Base-by-base conservation (phyloP, 768 basidiomycete genomes). In the Tephrocybe sp. region DNA sequence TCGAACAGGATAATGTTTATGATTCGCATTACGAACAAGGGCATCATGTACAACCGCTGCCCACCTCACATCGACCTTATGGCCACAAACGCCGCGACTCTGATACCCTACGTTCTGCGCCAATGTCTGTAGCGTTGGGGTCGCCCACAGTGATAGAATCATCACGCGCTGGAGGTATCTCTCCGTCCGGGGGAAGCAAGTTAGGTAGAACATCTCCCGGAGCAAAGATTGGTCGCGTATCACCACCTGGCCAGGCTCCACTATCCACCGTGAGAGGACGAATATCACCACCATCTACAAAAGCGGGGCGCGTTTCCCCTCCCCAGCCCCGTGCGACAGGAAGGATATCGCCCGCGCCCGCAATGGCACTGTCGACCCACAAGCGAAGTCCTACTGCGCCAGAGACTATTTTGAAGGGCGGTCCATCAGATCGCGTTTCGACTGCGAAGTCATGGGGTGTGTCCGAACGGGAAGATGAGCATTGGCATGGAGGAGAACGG, bases 31-130 rank as follows among this genome's bases (percentile, higher is more conserved):
- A 51, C 19, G 42, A 55, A 3, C 39, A 42, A 47, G 48, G 54
- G 13, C 52, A 51, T 19, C 53, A 61, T 55, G 61, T 66, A 49
- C 56, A 69, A 38, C 69, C 70, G 43, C 60, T 72, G 51, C 65
- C 70, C 3, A 70, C 76, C 19, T 74, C 74, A 15, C 74, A 77
- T 51, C 59, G 54, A 54, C 54, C 52, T 55, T 71, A 75, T 56
- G 67, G 64, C 2, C 89, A 91, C 61, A 77, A 73, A 57, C 82
- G 89, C 42, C 79, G 82, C 22, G 88, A 90, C 49, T 90, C 89
- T 0, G 89, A 92, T 54, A 90, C 89, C 0, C 68, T 89, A 24
- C 86, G 84, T 37, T 78, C 73, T 6, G 63, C 69, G 12, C 71
- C 72, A 16, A 67, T 69, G 15, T 67, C 68, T 9, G 38, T 67